These are phyloP conservation scores for Stropharia rugosoannulata DNA, from an alignment of 768 basidiomycete species.

Conservation along the genomic window DNA sequence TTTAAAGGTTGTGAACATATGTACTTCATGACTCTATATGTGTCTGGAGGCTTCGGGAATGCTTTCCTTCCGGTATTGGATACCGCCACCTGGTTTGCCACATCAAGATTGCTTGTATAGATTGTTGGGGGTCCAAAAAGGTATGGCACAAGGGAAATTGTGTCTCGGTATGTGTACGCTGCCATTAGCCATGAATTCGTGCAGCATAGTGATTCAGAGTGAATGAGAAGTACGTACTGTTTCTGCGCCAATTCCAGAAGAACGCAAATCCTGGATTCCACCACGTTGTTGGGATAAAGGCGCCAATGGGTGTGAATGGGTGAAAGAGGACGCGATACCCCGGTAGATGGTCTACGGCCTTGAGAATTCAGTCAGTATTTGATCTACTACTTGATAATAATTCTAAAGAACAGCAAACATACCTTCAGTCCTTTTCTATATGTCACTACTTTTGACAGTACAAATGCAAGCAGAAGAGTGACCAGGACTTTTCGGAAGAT, in stretches of 20 bases:
- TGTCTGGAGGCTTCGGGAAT: slow-evolving; percentile 37
- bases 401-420: neutral
- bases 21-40: slow-evolving; percentile 19
- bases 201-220: neutral
- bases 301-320: slow-evolving; percentile 36
- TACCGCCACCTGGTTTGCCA: slow-evolving; percentile 39
- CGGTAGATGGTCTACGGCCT: slow-evolving; percentile 38
- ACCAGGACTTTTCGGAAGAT: neutral
- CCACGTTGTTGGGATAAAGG: slow-evolving; percentile 36
- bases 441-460: slow-evolving; percentile 29
- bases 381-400: neutral
- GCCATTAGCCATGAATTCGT: neutral
- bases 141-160: slow-evolving; percentile 38
- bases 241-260: slow-evolving; percentile 34
- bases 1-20: neutral
- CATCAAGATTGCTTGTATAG: slow-evolving; percentile 45
- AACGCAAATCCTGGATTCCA: slow-evolving; percentile 40
- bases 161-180: slow-evolving; percentile 40
- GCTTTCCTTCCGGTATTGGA: slow-evolving; percentile 35
- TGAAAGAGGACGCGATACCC: slow-evolving; percentile 40
- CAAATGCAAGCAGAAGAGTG: slow-evolving; percentile 21
- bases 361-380: neutral
- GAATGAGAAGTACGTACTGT: slow-evolving; percentile 22
- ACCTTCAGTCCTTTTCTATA: slow-evolving; percentile 31
- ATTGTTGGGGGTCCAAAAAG: slow-evolving; percentile 34